Evolutionary conservation across 768 basidiomycete genomes (phyloP).

Genomic region (Mycena haematopus): DNA sequence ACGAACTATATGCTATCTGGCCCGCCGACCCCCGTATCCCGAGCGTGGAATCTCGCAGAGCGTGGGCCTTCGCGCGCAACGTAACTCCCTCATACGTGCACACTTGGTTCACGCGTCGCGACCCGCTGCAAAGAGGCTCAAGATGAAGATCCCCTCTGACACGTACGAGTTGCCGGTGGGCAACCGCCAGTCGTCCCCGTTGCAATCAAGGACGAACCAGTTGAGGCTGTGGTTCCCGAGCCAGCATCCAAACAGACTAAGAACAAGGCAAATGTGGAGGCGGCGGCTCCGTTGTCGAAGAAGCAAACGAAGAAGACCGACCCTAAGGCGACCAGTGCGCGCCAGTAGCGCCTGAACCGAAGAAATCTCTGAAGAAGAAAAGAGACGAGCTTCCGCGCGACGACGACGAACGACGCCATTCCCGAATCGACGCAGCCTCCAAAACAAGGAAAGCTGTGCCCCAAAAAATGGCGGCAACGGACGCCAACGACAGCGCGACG

Average conservation of each 20-base stretch:
- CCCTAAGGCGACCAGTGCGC: neutral
- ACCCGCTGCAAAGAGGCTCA: slow-evolving; percentile 35
- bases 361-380: slow-evolving; percentile 5
- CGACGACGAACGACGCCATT: neutral
- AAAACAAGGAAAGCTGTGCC: slow-evolving; percentile 1
- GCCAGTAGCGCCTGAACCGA: neutral
- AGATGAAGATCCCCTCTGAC: slow-evolving; percentile 37
- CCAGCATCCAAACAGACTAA: neutral
- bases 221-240: neutral
- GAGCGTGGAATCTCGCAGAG: slow-evolving; percentile 41
- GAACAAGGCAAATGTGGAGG: neutral
- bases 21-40: slow-evolving; percentile 44
- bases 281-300: neutral
- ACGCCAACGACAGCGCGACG: neutral
- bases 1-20: slow-evolving; percentile 47
- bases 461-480: neutral
- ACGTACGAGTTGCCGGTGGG: slow-evolving; percentile 48
- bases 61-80: slow-evolving; percentile 47
- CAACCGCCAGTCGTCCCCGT: slow-evolving; percentile 33
- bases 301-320: neutral
- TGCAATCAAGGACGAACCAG: slow-evolving; percentile 16
- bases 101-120: slow-evolving; percentile 48
- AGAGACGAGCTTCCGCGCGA: neutral
- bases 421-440: slow-evolving; percentile 4
- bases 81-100: slow-evolving; percentile 42